Conservation (phyloP, 805 yeast species). For the Dipodascus geniculatus region DNA sequence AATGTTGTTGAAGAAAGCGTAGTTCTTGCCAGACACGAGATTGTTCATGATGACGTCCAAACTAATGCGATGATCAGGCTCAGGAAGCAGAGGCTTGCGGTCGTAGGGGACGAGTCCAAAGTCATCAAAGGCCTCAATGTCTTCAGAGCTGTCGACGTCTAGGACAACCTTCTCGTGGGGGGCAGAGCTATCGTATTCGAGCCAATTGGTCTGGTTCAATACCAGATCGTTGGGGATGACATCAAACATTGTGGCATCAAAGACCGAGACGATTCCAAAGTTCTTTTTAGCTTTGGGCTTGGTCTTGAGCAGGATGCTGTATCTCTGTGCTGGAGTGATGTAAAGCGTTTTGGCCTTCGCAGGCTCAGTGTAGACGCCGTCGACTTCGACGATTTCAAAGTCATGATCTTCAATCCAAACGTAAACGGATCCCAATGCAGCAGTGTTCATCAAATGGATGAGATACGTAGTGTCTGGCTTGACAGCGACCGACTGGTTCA, state of each 20-base stretch:
- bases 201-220: conserved; percentile 63
- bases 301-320: conserved; percentile 66
- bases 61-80: conserved; percentile 54
- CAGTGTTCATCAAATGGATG: conserved; percentile 69
- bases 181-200: conserved; percentile 43
- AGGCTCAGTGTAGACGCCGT: conserved; percentile 77
- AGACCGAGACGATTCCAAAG: conserved; percentile 70
- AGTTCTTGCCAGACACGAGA: conserved; percentile 76
- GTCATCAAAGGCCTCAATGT: conserved; percentile 55
- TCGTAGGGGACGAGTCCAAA: conserved; percentile 57
- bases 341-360: conserved; percentile 59
- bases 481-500: conserved; percentile 41
- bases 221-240: conserved; percentile 47
- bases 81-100: conserved; percentile 42
- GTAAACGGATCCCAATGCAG: conserved; percentile 87
- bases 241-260: conserved; percentile 82
- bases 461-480: conserved; percentile 79
- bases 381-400: conserved; percentile 80
- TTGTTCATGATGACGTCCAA: conserved; percentile 76
- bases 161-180: conserved; percentile 31
- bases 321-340: conserved; percentile 87
- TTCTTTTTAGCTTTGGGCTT: conserved; percentile 49
- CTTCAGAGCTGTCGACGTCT: conserved; percentile 32
- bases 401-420: conserved; percentile 81
- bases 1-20: conserved; percentile 91